Base-by-base conservation (phyloP, 345 rosid genomes). In the Isatis tinctoria region DNA sequence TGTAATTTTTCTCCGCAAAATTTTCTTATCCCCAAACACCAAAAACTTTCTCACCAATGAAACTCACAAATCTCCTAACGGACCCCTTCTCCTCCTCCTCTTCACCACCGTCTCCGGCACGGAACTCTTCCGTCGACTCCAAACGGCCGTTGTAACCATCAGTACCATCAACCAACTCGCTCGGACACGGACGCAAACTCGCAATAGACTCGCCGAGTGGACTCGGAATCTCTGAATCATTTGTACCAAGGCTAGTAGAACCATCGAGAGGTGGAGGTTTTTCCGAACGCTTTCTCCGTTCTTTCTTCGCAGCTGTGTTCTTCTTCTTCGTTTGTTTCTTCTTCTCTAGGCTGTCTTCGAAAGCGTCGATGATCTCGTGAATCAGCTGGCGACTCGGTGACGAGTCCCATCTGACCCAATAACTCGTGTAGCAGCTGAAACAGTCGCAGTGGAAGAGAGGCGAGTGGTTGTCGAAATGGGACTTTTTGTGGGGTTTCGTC, bases 311-410 rank as follows among this genome's bases (percentile, higher is more conserved):
- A 28, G 6, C 67, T 2, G 4, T 3, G 20, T 49, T 67, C 35
- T 75, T 69, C 13, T 63, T 75, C 35, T 81, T 87, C 65, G 60
- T 84, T 40, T 39, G 17, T 17, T 62, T 75, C 51, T 75, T 81
- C 41, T 45, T 63, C 74, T 65, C 48, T 60, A 85, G 73, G 17
- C 72, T 81, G 16, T 87, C 94, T 79, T 92, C 97, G 10, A 68
- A 85, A 37, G 88, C 90, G 63, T 92, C 98, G 68, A 90, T 86
- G 73, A 90, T 86, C 69, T 90, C 87, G 9, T 92, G 96, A 41
- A 92, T 92, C n/a, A 88, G 87, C 64, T 92, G 86, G 18, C 94
- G 84, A 61, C 85, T 88, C 3, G 96, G 91, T 1, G 98, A 92
- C 11, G 83, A 65, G 72, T 90, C 98, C 98, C 98, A 92, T 65